These are phyloP conservation scores for Sclerotinia glacialis DNA, from an alignment of 2,329 filamentous ascomycete species.

Conservation along the genomic window DNA sequence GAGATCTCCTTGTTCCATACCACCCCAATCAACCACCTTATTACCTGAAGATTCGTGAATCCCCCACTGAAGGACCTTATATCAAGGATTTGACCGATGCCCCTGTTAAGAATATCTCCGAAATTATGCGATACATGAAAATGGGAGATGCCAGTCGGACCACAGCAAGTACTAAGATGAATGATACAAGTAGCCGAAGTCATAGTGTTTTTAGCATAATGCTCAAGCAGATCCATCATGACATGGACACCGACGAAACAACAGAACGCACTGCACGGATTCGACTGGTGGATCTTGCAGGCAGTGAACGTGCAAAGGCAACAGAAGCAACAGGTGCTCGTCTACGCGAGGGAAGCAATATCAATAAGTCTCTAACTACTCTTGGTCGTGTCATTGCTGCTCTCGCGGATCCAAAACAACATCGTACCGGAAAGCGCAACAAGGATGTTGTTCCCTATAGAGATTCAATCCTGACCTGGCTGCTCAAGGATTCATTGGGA, in stretches of 20 bases:
- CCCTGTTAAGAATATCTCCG: slow-evolving; percentile 79
- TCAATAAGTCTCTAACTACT: slow-evolving; percentile 97
- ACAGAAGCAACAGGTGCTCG: slow-evolving; percentile 92
- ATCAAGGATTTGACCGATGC: slow-evolving; percentile 95
- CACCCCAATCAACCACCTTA: slow-evolving; percentile 69
- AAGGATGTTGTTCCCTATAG: slow-evolving; percentile 84
- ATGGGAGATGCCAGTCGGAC: slow-evolving; percentile 85
- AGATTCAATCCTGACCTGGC: slow-evolving; percentile 79
- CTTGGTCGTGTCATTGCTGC: slow-evolving; percentile 94
- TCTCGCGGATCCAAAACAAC: slow-evolving; percentile 68
- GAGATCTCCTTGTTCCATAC: slow-evolving; percentile 81
- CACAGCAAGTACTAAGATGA: slow-evolving; percentile 96
- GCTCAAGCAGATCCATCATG: slow-evolving; percentile 96
- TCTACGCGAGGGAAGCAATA: slow-evolving; percentile 91
- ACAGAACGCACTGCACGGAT: slow-evolving; percentile 94
- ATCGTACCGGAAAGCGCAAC: slow-evolving; percentile 55
- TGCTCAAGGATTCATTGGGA: slow-evolving; percentile 91
- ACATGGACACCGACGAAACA: slow-evolving; percentile 94
- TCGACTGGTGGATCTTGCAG: slow-evolving; percentile 89
- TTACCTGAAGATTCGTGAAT: slow-evolving; percentile 96
- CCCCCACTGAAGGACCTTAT: slow-evolving; percentile 90
- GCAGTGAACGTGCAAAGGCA: slow-evolving; percentile 89
- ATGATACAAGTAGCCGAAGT: slow-evolving; percentile 93
- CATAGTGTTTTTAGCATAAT: slow-evolving; percentile 98
- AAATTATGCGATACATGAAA: slow-evolving; percentile 89